These are phyloP conservation scores for Calonectria fujianensis DNA, from an alignment of 2,329 filamentous ascomycete species.

Conservation along the genomic window DNA sequence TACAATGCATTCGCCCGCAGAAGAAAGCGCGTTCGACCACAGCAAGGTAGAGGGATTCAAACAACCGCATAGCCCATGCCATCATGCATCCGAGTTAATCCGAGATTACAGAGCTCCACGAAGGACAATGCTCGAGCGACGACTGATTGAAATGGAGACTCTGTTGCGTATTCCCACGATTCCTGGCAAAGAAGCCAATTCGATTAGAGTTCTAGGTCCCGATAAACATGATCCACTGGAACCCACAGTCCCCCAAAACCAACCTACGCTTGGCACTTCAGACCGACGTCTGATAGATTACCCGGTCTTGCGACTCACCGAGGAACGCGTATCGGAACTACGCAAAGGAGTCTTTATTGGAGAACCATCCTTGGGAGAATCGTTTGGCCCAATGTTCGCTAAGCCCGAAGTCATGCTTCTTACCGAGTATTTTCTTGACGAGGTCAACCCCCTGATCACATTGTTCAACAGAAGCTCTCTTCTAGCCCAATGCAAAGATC, in stretches of 20 bases:
- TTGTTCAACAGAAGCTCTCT: background rate
- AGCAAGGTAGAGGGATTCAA: background rate
- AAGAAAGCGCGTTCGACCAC: background rate
- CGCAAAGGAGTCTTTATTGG: background rate
- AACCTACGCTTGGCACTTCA: background rate
- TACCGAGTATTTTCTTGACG: conserved; percentile 6
- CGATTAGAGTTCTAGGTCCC: background rate
- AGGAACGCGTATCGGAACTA: background rate
- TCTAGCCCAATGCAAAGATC: background rate
- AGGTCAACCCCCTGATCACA: background rate
- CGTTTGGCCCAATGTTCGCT: background rate
- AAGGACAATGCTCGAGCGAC: background rate
- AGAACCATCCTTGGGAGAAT: background rate
- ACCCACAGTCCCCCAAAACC: background rate
- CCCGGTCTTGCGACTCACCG: background rate
- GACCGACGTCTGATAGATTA: background rate
- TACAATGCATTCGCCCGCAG: background rate
- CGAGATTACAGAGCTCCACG: background rate
- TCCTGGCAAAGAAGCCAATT: background rate
- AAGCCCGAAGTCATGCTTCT: conserved; percentile 1
- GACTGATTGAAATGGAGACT: background rate
- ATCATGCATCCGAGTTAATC: background rate
- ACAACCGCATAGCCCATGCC: background rate
- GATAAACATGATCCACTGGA: background rate
- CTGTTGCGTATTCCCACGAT: background rate